These are phyloP conservation scores for Lignosus rhinocerotis DNA, from an alignment of 1,284 basidiomycete genomes.

Conservation along the genomic window DNA sequence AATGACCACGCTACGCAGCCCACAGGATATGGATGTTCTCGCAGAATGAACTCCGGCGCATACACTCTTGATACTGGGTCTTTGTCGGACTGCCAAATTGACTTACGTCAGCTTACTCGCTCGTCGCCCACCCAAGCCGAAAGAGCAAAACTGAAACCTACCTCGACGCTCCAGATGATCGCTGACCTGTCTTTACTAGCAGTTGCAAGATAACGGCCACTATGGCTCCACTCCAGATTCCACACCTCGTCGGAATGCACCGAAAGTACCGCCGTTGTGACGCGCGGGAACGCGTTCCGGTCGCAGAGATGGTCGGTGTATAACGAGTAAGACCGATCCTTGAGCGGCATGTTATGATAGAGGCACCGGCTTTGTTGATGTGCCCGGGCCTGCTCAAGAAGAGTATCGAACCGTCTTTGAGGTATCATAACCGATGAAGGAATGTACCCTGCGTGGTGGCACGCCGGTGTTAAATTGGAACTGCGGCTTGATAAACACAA, in stretches of 20 bases:
- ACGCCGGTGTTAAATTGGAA: conserved; percentile 3
- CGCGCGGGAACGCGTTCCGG: conserved; percentile 79
- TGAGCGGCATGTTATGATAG: conserved; percentile 75
- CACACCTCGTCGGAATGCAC: conserved; percentile 95
- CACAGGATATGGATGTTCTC: conserved; percentile 78
- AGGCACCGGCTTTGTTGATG: conserved; percentile 79
- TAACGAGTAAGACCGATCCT: conserved; percentile 70
- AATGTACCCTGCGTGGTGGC: conserved; percentile 65
- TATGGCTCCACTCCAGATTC: conserved; percentile 93
- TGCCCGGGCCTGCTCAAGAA: conserved; percentile 85
- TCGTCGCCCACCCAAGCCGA: not conserved
- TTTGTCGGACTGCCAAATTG: conserved; percentile 43
- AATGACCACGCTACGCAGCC: conserved; percentile 88
- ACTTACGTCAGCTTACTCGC: conserved; percentile 5
- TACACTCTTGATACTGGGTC: conserved; percentile 59
- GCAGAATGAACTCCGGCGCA: conserved; percentile 56
- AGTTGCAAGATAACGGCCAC: conserved; percentile 83
- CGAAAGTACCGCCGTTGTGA: conserved; percentile 81
- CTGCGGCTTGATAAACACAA: conserved; percentile 7
- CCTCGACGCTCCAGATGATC: conserved; percentile 87
- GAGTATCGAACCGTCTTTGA: conserved; percentile 79
- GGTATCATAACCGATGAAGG: conserved; percentile 93
- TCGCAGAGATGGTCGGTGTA: conserved; percentile 87
- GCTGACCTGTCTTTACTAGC: conserved; percentile 86
- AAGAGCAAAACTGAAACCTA: conserved; percentile 39